Evolutionary conservation across 805 yeast species (phyloP).

Genomic region (Jamesozyma hellenica): DNA sequence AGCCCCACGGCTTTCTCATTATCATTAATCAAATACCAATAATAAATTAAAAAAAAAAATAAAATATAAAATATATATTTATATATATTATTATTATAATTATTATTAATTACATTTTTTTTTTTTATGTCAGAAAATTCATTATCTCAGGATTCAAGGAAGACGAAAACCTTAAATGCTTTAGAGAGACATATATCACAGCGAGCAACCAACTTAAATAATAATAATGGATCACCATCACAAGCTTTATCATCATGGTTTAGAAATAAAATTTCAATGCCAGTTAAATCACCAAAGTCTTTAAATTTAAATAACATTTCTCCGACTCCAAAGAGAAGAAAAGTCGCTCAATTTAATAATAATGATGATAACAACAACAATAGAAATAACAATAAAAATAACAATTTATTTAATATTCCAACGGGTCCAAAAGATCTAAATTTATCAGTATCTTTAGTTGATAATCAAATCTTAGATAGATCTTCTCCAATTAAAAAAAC

Average conservation of each 20-base stretch:
- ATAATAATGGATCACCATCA: conserved; percentile 4
- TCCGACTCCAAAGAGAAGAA: conserved; percentile 20
- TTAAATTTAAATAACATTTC: conserved; percentile 5
- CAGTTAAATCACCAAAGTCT: background rate
- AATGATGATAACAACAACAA: background rate
- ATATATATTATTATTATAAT: too few relatives aligned
- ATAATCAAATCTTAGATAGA: too few relatives aligned
- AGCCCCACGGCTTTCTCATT: too few relatives aligned
- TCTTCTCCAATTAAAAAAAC: conserved; percentile 20
- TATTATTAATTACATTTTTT: too few relatives aligned
- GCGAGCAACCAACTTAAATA: conserved; percentile 5
- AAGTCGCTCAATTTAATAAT: background rate
- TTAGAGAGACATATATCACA: conserved; percentile 20
- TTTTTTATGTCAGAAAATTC: background rate
- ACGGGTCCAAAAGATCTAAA: too few relatives aligned
- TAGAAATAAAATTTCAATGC: conserved; percentile 3
- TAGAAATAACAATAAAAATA: background rate
- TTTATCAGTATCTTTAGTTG: background rate
- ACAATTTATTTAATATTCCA: background rate
- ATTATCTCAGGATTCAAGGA: background rate
- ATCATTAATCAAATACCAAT: too few relatives aligned
- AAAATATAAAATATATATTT: too few relatives aligned
- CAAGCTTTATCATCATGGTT: conserved; percentile 5
- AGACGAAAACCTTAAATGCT: conserved; percentile 16
- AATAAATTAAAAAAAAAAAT: too few relatives aligned